Evolutionary conservation across 106 monocot species (phyloP), one percentile per base, ranked within the genome.

Genomic region (Dioscorea alata): DNA sequence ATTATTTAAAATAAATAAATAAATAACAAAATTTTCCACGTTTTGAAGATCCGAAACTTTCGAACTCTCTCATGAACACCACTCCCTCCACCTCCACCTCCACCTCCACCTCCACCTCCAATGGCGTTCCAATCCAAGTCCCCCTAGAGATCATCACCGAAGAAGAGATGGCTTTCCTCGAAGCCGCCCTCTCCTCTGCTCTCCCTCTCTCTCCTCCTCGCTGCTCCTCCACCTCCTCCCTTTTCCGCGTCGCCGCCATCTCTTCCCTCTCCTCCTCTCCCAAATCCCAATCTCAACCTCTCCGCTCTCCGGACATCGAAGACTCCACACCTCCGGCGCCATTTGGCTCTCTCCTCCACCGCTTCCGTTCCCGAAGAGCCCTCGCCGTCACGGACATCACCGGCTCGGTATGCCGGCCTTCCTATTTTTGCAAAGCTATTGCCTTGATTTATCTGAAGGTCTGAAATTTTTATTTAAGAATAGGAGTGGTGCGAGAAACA

Each of bases 401-500:
- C 33, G 64, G 66, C 61, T 68, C 83, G 67, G 87, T 83, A 76
- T 7, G 67, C 35, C 13, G 4, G 0, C 64, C 18, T 8, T 34
- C 23, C 25, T 8, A 58, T 19, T 9, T 6, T 20, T 61, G 61
- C 21, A 61, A 20, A 19, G 13, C 8, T 61, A 21, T 20, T 2
- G 33, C 33, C 13, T 66, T 48, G 15, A 22, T 49, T 65, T 9
- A 12, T 65, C 21, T 19, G 1, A 64, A 16, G 48, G 1, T 21
- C 7, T n/a, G 17, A 42, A 8, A 3, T 23, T 5, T 19, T 24
- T 0, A 23, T 23, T 28, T 33, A 15, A 17, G 64, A 61, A 24
- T 22, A 94, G 94, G 94, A 94, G 88, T 94, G 94, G 90, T 94
- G 94, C 69, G 85, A 90, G 42, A 94, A 94, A 79, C 87, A 83